Evolutionary conservation across 2,329 filamentous ascomycete genomes (phyloP), one percentile per base, ranked within the genome.

Genomic region (Hypoxylon sp.): DNA sequence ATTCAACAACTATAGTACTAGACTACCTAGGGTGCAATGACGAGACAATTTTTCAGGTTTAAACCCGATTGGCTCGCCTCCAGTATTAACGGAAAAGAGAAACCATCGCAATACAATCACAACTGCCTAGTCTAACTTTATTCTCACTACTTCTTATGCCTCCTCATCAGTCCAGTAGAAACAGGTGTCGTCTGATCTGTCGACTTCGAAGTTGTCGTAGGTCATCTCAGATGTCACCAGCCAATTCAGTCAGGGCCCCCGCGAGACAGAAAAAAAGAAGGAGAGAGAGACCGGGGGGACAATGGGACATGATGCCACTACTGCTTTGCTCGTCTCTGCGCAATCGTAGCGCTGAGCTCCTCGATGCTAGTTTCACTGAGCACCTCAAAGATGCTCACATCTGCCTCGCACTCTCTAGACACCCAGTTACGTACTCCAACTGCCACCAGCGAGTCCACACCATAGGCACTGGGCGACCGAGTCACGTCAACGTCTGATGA

Each of bases 351-450:
- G 4, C 81, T 78, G 63, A 84, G 69, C 48, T 83, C 79, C 0
- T 69, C 66, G 24, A 85, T 78, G n/a, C 81, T 81, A 42, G 71
- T 77, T 59, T 83, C 81, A 50, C 82, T 81, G 59, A 86, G 71
- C 14, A 86, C 80, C 61, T 86, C 83, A 69, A 86, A 85, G 1
- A 86, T 80, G 0, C 83, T 82, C 2, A 86, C 73, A 55, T 84
- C 79, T 0, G 82, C 82, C 2, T 79, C 78, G 14, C 82, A 83
- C 67, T 83, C 82, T 53, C 80, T 78, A 1, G 80, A 76, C 4
- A 87, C 80, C 84, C 85, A 87, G 69, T 82, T 86, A n/a, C 85
- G 80, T 6, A 86, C 76, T 10, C 82, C 83, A n/a, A 87, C 83
- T 1, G 85, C 85, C 4, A 86, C 82, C 6, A 87, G 78, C 0